phyloP scores from a whole-genome alignment of 2,329 filamentous ascomycete genomes.

The Phaeophleospora eucalypticola region DNA sequence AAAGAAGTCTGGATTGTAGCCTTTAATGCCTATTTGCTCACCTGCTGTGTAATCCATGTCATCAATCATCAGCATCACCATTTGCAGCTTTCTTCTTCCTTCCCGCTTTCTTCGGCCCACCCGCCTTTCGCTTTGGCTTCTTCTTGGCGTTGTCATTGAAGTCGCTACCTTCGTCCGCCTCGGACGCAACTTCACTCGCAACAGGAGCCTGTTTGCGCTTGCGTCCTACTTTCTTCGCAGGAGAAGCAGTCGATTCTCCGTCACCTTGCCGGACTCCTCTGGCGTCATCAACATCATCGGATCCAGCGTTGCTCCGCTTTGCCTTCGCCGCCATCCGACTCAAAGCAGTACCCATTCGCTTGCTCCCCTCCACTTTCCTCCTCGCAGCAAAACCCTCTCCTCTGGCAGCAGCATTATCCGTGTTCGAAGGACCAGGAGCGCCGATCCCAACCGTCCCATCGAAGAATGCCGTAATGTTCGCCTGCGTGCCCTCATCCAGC shows the following conservation, averaged over 20 bases:
- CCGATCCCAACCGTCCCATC: slow-evolving; percentile 68
- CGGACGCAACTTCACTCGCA: neutral
- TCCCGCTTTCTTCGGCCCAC: neutral
- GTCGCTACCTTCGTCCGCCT: slow-evolving; percentile 3
- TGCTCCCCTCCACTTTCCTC: slow-evolving; percentile 61
- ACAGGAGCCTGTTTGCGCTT: slow-evolving; percentile 13
- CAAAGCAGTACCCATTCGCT: slow-evolving; percentile 73
- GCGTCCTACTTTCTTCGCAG: slow-evolving; percentile 6
- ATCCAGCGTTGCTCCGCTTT: slow-evolving; percentile 24
- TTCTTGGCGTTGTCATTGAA: slow-evolving; percentile 3
- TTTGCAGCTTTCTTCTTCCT: neutral
- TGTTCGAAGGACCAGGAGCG: slow-evolving; percentile 33
- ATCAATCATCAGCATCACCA: too few relatives aligned
- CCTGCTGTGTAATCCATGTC: too few relatives aligned
- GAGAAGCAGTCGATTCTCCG: neutral
- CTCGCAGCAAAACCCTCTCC: slow-evolving; percentile 67
- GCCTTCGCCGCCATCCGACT: slow-evolving; percentile 60
- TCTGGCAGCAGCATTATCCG: slow-evolving; percentile 8
- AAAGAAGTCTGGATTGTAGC: too few relatives aligned
- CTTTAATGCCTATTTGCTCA: too few relatives aligned
- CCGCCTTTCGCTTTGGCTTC: slow-evolving; percentile 7
- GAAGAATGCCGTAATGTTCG: slow-evolving; percentile 93
- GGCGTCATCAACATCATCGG: slow-evolving; percentile 1
- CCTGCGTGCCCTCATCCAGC: slow-evolving; percentile 85
- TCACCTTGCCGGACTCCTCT: neutral